phyloP scores from a whole-genome alignment of 768 basidiomycete species.

The Psilocybe sp. region DNA sequence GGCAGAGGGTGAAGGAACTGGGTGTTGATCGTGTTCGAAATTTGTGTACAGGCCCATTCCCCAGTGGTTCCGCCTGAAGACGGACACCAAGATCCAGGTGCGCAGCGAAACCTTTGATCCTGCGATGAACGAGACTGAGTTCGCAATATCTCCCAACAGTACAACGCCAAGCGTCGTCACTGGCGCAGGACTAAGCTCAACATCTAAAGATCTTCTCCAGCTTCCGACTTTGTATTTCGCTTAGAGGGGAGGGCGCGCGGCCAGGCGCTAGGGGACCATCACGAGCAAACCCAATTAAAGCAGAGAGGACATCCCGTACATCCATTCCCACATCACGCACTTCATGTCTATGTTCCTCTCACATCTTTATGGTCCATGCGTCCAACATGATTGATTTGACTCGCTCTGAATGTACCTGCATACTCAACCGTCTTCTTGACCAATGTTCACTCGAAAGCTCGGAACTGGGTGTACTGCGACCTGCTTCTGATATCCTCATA shows the following conservation, averaged over 20 bases:
- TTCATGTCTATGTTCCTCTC: too few relatives aligned
- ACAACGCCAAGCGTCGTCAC: conserved; percentile 96
- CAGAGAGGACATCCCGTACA: conserved; percentile 9
- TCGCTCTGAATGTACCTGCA: too few relatives aligned
- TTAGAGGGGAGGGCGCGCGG: conserved; percentile 10
- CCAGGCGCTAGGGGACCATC: conserved; percentile 4
- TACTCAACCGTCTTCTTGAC: too few relatives aligned
- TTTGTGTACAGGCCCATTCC: conserved; percentile 81
- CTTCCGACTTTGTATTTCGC: conserved; percentile 10
- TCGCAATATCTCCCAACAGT: conserved; percentile 38
- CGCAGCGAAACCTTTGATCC: conserved; percentile 15
- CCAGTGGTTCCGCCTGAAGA: conserved; percentile 98
- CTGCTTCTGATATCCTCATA: too few relatives aligned
- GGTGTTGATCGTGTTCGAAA: neutral
- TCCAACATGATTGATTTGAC: too few relatives aligned
- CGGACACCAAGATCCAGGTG: conserved; percentile 93
- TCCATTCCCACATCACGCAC: too few relatives aligned
- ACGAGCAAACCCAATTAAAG: conserved; percentile 12
- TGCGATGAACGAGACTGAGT: neutral
- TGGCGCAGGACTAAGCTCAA: conserved; percentile 99
- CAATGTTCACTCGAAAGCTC: too few relatives aligned
- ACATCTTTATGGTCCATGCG: too few relatives aligned
- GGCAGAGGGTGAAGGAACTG: conserved; percentile 1
- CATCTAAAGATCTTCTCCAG: conserved; percentile 52
- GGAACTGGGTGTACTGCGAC: too few relatives aligned